Base-by-base conservation (phyloP, 768 basidiomycete genomes). In the Coprinopsis strossmayeri region DNA sequence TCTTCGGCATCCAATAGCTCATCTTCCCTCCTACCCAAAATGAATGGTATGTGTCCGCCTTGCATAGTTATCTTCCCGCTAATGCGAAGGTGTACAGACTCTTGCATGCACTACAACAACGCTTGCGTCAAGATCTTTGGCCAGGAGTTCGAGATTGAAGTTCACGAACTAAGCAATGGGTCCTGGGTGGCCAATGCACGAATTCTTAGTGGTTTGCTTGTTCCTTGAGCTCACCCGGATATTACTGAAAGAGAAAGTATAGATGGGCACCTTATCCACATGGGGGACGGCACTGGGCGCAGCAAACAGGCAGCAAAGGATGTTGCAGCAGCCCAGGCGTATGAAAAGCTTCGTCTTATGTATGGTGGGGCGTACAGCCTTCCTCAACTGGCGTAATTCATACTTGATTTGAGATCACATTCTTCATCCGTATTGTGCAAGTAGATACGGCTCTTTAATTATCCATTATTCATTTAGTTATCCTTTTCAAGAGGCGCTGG, bases 31-130 rank as follows among this genome's bases (percentile, higher is more conserved):
- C 17, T 11, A 5, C 18, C 5, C 5, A 32, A 7, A 7, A 32
- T 7, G 9, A 32, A 32, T 32, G 30, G 30, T 32, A 32, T 7
- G 15, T 15, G 15, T 32, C 7, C 7, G 7, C 15, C 15, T 32
- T 7, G 30, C 30, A 7, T 32, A 32, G 15, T 32, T 32, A 7
- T 32, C 30, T 32, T 15, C 7, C 15, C 7, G 7, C 30, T 32
- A 15, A 32, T 15, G 15, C 9, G 7, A 32, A 7, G 15, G 9
- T 15, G 7, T 7, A 15, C 35, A 5, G 43, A 45, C 27, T 13
- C 43, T 20, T 45, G 43, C 43, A 45, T 45, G 43, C 28, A 45
- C 43, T 45, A 45, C 43, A 45, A 45, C 43, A 45, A 45, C 21
- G 43, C 43, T 32, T 45, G 43, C 28, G 7, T 28, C 10, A 5